Evolutionary conservation across 1,284 basidiomycete species (phyloP).

Genomic region (Tylopilus sp.): DNA sequence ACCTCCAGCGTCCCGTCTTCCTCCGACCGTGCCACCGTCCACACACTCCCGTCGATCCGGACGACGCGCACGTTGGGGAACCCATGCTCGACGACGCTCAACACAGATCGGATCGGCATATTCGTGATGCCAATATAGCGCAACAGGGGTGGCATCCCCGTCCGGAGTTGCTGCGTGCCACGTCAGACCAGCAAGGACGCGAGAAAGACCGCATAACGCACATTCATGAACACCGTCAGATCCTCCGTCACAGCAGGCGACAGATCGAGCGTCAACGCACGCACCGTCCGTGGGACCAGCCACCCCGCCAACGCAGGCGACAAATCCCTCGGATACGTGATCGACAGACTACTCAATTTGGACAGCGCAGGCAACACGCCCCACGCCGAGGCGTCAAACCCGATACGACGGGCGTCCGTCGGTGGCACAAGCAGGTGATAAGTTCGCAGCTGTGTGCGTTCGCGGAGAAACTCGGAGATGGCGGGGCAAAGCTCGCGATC

Average conservation of each 20-base stretch:
- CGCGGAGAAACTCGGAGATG: constrained; percentile 62
- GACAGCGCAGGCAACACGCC: constrained; percentile 63
- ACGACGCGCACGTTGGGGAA: constrained; percentile 61
- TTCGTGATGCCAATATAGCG: constrained; percentile 56
- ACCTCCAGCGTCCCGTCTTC: constrained; percentile 38
- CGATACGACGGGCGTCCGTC: constrained; percentile 51
- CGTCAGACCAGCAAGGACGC: not conserved
- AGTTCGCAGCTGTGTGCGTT: constrained; percentile 51
- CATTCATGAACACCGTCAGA: constrained; percentile 31
- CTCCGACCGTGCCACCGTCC: constrained; percentile 42
- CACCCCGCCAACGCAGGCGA: constrained; percentile 63
- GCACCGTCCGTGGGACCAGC: constrained; percentile 61
- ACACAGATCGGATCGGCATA: constrained; percentile 45
- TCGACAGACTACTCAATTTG: constrained; percentile 50
- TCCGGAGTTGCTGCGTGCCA: constrained; percentile 53
- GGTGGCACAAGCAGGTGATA: constrained; percentile 53
- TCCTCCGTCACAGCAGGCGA: constrained; percentile 39
- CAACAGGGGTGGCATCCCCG: constrained; percentile 54
- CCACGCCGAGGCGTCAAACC: constrained; percentile 68
- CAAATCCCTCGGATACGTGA: constrained; percentile 64
- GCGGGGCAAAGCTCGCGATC: constrained; percentile 67
- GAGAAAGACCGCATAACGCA: constrained; percentile 7
- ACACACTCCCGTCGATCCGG: constrained; percentile 53
- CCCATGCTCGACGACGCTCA: constrained; percentile 51
- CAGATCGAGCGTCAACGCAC: constrained; percentile 51